Evolutionary conservation across 2,329 filamentous ascomycete species (phyloP).

Genomic region (Colletotrichum horii): DNA sequence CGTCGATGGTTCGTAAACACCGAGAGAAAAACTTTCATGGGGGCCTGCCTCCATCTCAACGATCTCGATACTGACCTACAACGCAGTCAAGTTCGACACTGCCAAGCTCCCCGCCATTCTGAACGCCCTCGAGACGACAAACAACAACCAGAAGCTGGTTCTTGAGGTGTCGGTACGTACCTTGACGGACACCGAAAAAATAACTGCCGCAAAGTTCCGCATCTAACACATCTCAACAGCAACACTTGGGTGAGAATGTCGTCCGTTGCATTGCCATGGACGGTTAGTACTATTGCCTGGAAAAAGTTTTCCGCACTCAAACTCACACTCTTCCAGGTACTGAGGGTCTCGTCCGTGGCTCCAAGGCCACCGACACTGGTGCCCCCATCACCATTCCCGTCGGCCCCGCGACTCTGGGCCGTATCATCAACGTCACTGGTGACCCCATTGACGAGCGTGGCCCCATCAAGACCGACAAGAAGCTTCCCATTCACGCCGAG

Average conservation of each 20-base stretch:
- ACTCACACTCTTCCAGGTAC: conserved; percentile 69
- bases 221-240: conserved; percentile 62
- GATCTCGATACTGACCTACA: conserved; percentile 1
- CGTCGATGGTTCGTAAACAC: conserved; percentile 82
- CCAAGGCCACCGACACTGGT: conserved; percentile 85
- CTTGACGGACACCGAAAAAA: neutral
- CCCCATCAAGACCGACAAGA: conserved; percentile 92
- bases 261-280: conserved; percentile 99
- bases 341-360: conserved; percentile 97
- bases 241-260: conserved; percentile 99
- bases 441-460: conserved; percentile 99
- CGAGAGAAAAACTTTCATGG: conserved; percentile 12
- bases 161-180: conserved; percentile 90
- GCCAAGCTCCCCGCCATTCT: conserved; percentile 96
- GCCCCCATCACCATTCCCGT: conserved; percentile 96
- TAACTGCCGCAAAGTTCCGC: neutral
- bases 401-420: conserved; percentile 89
- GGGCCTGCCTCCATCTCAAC: neutral
- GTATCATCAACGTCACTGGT: conserved; percentile 99
- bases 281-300: conserved; percentile 64
- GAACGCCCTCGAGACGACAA: conserved; percentile 91
- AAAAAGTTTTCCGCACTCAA: conserved; percentile 24
- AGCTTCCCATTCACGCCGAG: conserved; percentile 90
- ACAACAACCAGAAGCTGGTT: conserved; percentile 92
- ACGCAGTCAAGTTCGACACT: conserved; percentile 91